A percentile compares a stretch with the other conserved stretches of the same genome.
Conservation (phyloP, 1,284 basidiomycete genomes). For the Puccinia horiana region DNA sequence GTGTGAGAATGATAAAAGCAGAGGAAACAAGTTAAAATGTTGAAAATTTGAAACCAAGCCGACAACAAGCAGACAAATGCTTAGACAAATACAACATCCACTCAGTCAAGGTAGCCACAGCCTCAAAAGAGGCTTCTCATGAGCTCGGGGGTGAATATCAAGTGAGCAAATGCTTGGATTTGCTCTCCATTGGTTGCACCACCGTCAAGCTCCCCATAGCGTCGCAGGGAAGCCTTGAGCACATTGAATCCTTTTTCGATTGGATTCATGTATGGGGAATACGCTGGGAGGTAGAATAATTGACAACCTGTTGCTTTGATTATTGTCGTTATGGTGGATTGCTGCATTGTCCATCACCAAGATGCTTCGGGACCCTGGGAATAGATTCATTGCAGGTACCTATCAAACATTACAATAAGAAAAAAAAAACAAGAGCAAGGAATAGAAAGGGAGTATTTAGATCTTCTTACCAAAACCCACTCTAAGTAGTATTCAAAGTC, state of each 20-base stretch:
- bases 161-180: too few species aligned
- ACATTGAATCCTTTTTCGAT: constrained; percentile 1
- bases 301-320: neutral
- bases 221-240: too few species aligned
- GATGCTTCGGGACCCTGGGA: neutral
- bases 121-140: too few species aligned
- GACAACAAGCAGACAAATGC: too few species aligned
- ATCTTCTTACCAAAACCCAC: neutral
- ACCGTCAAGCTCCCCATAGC: too few species aligned
- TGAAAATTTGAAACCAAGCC: too few species aligned
- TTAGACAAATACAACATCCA: too few species aligned
- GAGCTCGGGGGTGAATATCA: too few species aligned
- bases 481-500: constrained; percentile 20
- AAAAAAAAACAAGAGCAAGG: neutral
- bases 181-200: too few species aligned
- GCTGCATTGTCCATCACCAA: neutral
- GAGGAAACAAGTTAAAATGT: too few species aligned
- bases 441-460: neutral
- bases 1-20: too few species aligned
- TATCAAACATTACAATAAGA: neutral
- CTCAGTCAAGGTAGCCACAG: too few species aligned
- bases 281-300: neutral
- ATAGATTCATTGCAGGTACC: neutral
- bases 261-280: neutral
- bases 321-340: neutral